A percentile compares a stretch with the other conserved stretches of the same genome.
Conservation (phyloP, 2,329 filamentous ascomycete genomes). For the Microcyclospora pomicola region DNA sequence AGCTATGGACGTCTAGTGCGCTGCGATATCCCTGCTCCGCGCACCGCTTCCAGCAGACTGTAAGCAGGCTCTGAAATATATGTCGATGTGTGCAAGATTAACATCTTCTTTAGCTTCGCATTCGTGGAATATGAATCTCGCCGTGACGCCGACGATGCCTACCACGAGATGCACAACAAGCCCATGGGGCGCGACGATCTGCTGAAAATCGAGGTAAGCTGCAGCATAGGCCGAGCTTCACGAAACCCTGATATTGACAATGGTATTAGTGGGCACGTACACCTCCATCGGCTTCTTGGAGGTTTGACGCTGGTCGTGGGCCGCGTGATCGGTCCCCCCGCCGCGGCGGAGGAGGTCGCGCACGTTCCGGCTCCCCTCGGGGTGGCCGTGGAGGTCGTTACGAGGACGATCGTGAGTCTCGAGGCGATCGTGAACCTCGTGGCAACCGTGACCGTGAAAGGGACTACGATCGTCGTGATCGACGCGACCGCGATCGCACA, state of each 20-base stretch:
- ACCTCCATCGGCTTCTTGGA: slow-evolving; percentile 94
- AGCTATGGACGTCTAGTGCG: slow-evolving; percentile 97
- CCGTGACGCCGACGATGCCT: slow-evolving; percentile 95
- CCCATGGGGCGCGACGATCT: slow-evolving; percentile 89
- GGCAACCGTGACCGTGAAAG: slow-evolving; percentile 49
- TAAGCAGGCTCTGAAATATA: slow-evolving; percentile 40
- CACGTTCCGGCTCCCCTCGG: slow-evolving; percentile 37
- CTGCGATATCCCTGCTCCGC: slow-evolving; percentile 93
- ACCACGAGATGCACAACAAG: slow-evolving; percentile 99
- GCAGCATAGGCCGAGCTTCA: slow-evolving; percentile 14
- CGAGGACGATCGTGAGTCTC: slow-evolving; percentile 46
- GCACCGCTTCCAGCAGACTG: slow-evolving; percentile 88
- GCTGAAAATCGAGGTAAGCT: slow-evolving; percentile 86
- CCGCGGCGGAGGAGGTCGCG: slow-evolving; percentile 42
- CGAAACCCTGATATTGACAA: not conserved
- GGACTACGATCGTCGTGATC: slow-evolving; percentile 55
- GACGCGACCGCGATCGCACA: slow-evolving; percentile 53
- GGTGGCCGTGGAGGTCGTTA: slow-evolving; percentile 43
- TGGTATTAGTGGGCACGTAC: slow-evolving; percentile 79
- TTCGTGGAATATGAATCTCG: slow-evolving; percentile 99
- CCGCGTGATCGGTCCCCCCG: slow-evolving; percentile 65
- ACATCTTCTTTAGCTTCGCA: slow-evolving; percentile 55
- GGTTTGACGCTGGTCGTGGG: slow-evolving; percentile 84
- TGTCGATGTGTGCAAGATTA: slow-evolving; percentile 13
- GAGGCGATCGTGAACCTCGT: slow-evolving; percentile 29